Evolutionary conservation across 23 red algal genomes (phyloP), one percentile per base, ranked within the genome.

Genomic region (Cyanidium caldarium): DNA sequence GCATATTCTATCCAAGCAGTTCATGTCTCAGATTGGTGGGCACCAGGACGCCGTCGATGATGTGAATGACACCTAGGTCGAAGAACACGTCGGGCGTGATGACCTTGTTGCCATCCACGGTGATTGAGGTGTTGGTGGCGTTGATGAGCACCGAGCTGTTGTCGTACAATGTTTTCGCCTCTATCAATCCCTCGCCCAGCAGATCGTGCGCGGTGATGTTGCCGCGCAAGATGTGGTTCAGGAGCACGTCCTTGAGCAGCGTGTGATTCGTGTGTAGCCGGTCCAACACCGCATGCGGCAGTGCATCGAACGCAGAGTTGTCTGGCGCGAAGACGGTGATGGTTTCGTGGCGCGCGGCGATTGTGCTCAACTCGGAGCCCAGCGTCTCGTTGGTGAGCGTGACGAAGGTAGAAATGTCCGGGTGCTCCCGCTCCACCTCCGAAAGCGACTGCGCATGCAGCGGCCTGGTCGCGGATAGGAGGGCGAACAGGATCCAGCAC

Each of bases 211-310:
- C 51, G n/a, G 51, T 14, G 23, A 61, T 7, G 51, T 61, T 61
- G n/a, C 51, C 51, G 5, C n/a, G 51, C 23, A 61, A 7, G 23
- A 61, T 61, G 23, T 61, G 51, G 51, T 61, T 28, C 10, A 61
- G 51, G 10, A 61, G 21, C 7, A 61, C 51, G 51, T 61, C 51
- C 51, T 25, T 61, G n/a, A 61, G 21, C 19, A 61, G 51, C 10
- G 51, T 61, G n/a, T 61, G n/a, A 28, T 61, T 61, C 51, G 51
- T 61, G 21, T 61, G 51, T 28, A 61, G 51, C 51, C 51, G 19
- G 3, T 16, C 51, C 10, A 28, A 28, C 3, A 61, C 51, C 19
- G 19, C 31, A 5, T 16, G n/a, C 23, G 51, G 51, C 51, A 61
- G 31, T 16, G n/a, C 31, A 5, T 28, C 23, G 51, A 61, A 61